phyloP scores from a whole-genome alignment of 805 yeast species.

The Kazachstania kunashirensis region DNA sequence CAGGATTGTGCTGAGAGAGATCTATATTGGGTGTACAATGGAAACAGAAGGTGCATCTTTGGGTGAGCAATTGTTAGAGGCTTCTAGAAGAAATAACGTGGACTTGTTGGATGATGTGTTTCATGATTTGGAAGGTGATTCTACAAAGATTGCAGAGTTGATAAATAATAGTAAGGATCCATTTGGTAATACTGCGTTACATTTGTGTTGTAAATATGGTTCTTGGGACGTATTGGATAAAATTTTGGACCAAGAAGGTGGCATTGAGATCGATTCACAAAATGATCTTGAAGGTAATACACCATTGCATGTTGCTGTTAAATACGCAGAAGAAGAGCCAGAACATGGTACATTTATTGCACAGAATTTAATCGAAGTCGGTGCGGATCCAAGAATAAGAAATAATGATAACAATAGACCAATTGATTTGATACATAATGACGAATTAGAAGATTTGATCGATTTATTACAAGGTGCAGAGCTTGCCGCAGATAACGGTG shows the following conservation, averaged over 20 bases:
- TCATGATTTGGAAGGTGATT: constrained; percentile 31
- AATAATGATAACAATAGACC: constrained; percentile 66
- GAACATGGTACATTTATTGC: constrained; percentile 74
- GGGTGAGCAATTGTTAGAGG: constrained; percentile 73
- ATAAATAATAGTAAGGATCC: constrained; percentile 68
- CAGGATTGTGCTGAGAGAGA: no score
- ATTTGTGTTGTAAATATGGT: constrained; percentile 73
- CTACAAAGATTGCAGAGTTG: constrained; percentile 33
- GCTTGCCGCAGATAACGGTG: constrained; percentile 43
- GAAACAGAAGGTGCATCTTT: constrained; percentile 59
- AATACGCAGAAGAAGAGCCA: constrained; percentile 67
- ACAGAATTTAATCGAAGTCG: constrained; percentile 81
- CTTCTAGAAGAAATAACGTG: constrained; percentile 78
- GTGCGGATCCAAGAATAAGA: constrained; percentile 63
- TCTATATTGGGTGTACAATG: constrained; percentile 5
- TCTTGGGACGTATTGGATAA: constrained; percentile 77
- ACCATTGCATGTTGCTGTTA: constrained; percentile 80
- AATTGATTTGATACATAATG: constrained; percentile 50
- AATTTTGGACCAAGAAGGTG: constrained; percentile 69
- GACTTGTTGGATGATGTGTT: constrained; percentile 58
- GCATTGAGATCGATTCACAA: constrained; percentile 79
- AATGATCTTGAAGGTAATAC: constrained; percentile 68
- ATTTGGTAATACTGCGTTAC: constrained; percentile 71
- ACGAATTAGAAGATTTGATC: constrained; percentile 45
- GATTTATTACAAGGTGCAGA: constrained; percentile 75